Conservation (phyloP, 306 rosid species). For the Pyrus bretschneideri region DNA sequence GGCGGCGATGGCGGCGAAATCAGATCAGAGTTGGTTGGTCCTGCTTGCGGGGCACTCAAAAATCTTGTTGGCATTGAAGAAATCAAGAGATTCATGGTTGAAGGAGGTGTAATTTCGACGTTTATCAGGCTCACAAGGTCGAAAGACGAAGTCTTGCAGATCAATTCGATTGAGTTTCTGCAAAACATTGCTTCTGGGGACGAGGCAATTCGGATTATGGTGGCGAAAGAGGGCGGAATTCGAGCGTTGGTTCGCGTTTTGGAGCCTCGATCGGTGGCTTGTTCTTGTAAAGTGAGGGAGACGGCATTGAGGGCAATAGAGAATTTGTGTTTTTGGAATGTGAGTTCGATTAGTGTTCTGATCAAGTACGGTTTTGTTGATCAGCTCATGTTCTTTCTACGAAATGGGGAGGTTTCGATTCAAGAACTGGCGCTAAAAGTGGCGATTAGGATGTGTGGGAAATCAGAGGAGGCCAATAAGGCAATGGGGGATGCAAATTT, state of each 20-base stretch:
- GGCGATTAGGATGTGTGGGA: constrained; percentile 45
- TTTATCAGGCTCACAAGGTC: constrained; percentile 45
- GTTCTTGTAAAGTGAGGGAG: constrained; percentile 50
- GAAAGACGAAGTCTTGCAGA: constrained; percentile 55
- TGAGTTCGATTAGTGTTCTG: constrained; percentile 33
- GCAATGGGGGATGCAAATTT: constrained; percentile 64
- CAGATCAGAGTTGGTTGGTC: constrained; percentile 45
- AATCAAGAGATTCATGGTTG: constrained; percentile 76
- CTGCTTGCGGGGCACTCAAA: constrained; percentile 64
- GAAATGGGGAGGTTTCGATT: constrained; percentile 58
- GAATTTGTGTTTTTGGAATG: constrained; percentile 47
- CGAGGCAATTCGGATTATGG: constrained; percentile 39
- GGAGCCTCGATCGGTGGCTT: constrained; percentile 37
- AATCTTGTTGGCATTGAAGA: constrained; percentile 73
- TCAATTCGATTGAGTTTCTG: constrained; percentile 53
- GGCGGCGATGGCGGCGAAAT: constrained; percentile 12
- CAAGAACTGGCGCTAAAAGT: constrained; percentile 75
- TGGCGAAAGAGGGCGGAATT: constrained; percentile 67
- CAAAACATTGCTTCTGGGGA: constrained; percentile 63
- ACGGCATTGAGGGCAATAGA: constrained; percentile 57
- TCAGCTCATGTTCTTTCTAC: constrained; percentile 47
- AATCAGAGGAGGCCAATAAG: constrained; percentile 70
- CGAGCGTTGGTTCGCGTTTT: constrained; percentile 45
- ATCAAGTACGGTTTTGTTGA: constrained; percentile 57
- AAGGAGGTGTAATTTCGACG: constrained; percentile 57